These are phyloP conservation scores for Vitis cinerea DNA, from an alignment of 164 flowering plant genomes.

Conservation along the genomic window DNA sequence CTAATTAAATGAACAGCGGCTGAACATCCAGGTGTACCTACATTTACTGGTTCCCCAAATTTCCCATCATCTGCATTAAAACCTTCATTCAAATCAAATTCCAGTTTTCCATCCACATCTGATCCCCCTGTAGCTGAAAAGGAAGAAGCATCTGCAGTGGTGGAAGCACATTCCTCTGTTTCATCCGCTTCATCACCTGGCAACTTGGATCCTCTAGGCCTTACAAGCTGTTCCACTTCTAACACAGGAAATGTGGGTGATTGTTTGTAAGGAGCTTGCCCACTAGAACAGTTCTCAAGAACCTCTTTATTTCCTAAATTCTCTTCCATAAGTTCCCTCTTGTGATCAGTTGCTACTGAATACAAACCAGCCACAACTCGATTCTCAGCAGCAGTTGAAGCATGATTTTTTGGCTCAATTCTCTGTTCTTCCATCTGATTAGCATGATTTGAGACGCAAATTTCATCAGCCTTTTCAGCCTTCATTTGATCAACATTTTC, in stretches of 20 bases:
- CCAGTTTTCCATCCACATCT: conserved; percentile 52
- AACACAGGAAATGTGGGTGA: conserved; percentile 13
- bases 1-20: conserved; percentile 32
- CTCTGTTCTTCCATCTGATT: conserved; percentile 22
- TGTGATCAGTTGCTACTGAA: conserved; percentile 18
- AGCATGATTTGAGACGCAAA: conserved; percentile 10
- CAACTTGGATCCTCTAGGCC: conserved; percentile 20
- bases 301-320: conserved; percentile 29
- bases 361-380: conserved; percentile 15
- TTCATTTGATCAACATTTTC: conserved; percentile 20
- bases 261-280: conserved; percentile 20
- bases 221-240: conserved; percentile 18
- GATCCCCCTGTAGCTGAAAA: conserved; percentile 31
- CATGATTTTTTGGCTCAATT: conserved; percentile 17
- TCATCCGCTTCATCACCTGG: conserved; percentile 30
- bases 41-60: conserved; percentile 36
- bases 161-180: conserved; percentile 40
- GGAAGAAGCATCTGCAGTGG: conserved; percentile 30
- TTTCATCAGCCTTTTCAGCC: conserved; percentile 27
- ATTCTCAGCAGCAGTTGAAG: conserved; percentile 13
- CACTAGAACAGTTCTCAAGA: conserved; percentile 15
- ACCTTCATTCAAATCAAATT: conserved; percentile 93
- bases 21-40: conserved; percentile 23
- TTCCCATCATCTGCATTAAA: conserved; percentile 66
- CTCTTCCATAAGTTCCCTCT: conserved; percentile 22